Evolutionary conservation across 1,284 basidiomycete species (phyloP).

Genomic region (Stereum hirsutum): DNA sequence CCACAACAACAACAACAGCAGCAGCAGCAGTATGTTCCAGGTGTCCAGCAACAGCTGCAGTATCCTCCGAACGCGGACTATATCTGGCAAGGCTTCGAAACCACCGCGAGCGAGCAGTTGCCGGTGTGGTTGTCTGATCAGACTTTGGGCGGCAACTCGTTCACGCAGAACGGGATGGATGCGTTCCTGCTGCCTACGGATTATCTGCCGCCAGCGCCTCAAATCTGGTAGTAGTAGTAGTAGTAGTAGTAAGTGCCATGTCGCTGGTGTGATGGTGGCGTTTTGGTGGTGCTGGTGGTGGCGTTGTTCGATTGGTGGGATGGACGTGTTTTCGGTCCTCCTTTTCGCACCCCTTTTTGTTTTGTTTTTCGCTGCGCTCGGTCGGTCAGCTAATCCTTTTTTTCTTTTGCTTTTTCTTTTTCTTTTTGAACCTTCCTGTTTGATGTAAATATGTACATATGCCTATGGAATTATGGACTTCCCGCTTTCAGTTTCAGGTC

Average conservation of each 20-base stretch:
- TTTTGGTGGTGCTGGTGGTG: slow-evolving; percentile 6
- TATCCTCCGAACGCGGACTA: slow-evolving; percentile 51
- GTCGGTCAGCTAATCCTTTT: no score
- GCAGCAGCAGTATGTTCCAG: slow-evolving; percentile 9
- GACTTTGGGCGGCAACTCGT: slow-evolving; percentile 62
- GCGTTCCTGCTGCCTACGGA: slow-evolving; percentile 71
- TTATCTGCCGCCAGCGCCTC: slow-evolving; percentile 57
- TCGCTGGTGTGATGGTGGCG: background rate
- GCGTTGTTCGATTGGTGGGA: no score
- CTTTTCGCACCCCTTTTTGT: no score
- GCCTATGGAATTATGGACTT: no score
- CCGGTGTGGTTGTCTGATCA: slow-evolving; percentile 80
- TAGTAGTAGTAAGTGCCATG: no score
- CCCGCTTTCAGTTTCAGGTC: no score
- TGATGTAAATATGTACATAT: no score
- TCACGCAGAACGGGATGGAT: slow-evolving; percentile 74
- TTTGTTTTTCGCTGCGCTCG: no score
- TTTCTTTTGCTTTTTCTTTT: no score
- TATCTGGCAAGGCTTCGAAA: slow-evolving; percentile 67
- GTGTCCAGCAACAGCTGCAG: slow-evolving; percentile 17
- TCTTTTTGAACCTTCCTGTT: no score
- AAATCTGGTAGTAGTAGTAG: slow-evolving; percentile 65
- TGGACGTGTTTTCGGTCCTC: no score
- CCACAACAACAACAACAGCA: slow-evolving; percentile 15
- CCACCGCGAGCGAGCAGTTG: slow-evolving; percentile 60